Conservation (phyloP, 495 filamentous ascomycete genomes). For the Neurospora tetraspora region DNA sequence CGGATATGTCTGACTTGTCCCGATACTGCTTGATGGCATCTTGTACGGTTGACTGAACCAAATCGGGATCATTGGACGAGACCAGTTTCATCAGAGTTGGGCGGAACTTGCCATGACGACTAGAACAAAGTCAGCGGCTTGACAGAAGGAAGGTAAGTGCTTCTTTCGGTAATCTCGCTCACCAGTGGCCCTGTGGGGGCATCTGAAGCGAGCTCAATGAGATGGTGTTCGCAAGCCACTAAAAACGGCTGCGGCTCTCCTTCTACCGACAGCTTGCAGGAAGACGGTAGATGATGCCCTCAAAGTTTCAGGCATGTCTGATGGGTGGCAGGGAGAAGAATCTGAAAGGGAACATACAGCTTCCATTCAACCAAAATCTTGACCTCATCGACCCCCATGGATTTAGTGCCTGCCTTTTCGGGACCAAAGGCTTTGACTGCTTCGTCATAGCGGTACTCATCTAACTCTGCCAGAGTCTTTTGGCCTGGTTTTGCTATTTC, state of each 20-base stretch:
- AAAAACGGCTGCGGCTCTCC: neutral
- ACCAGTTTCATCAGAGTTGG: slow-evolving; percentile 57
- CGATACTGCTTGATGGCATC: slow-evolving; percentile 41
- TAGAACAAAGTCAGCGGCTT: slow-evolving; percentile 7
- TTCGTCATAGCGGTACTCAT: slow-evolving; percentile 37
- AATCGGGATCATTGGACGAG: slow-evolving; percentile 43
- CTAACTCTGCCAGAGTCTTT: slow-evolving; percentile 35
- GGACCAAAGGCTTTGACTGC: slow-evolving; percentile 29
- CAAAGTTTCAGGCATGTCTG: neutral
- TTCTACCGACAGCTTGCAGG: neutral
- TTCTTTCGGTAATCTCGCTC: neutral
- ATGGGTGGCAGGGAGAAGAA: neutral
- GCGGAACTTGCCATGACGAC: slow-evolving; percentile 60
- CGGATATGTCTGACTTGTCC: slow-evolving; percentile 32
- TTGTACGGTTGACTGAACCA: slow-evolving; percentile 33
- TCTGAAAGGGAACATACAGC: slow-evolving; percentile 36
- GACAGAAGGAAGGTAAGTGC: neutral
- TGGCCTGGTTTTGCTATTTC: slow-evolving; percentile 31
- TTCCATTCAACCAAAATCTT: slow-evolving; percentile 65
- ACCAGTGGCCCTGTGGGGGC: neutral
- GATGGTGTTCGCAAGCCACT: neutral
- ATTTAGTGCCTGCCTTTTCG: slow-evolving; percentile 7
- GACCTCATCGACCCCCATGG: slow-evolving; percentile 34
- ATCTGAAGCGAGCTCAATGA: neutral
- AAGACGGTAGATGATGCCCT: neutral